phyloP scores from a whole-genome alignment of 495 filamentous ascomycete species.

The Aspergillus heteromorphus region DNA sequence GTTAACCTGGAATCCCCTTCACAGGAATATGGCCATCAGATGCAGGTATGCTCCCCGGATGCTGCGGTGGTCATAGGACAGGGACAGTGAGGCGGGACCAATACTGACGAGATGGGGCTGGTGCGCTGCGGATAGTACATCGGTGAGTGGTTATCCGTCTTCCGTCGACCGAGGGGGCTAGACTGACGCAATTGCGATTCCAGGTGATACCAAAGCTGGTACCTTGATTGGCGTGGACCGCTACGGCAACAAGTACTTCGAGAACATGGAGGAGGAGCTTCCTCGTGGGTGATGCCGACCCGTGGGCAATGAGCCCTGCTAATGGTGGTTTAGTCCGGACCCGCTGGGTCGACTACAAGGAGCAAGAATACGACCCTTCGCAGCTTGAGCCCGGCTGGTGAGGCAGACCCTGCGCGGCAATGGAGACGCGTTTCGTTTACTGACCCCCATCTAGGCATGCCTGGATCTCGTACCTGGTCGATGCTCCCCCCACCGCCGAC shows the following conservation, averaged over 20 bases:
- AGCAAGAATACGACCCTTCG: slow-evolving; percentile 78
- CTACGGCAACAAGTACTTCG: slow-evolving; percentile 96
- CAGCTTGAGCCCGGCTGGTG: slow-evolving; percentile 95
- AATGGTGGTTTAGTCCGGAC: slow-evolving; percentile 65
- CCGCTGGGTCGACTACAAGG: slow-evolving; percentile 95
- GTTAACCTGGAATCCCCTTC: slow-evolving; percentile 27
- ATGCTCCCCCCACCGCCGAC: slow-evolving; percentile 78
- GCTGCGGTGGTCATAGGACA: slow-evolving; percentile 8
- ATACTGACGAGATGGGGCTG: slow-evolving; percentile 20
- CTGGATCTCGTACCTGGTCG: slow-evolving; percentile 91
- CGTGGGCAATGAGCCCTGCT: not conserved
- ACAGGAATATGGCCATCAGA: slow-evolving; percentile 84
- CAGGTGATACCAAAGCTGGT: slow-evolving; percentile 96
- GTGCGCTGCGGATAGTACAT: slow-evolving; percentile 52
- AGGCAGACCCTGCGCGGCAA: slow-evolving; percentile 9
- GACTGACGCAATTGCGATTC: slow-evolving; percentile 30
- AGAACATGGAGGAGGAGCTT: slow-evolving; percentile 87
- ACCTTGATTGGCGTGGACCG: slow-evolving; percentile 78
- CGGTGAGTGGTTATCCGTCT: slow-evolving; percentile 42
- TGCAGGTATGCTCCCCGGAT: slow-evolving; percentile 61
- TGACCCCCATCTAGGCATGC: slow-evolving; percentile 60
- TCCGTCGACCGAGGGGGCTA: not conserved
- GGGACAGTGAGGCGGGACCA: not conserved
- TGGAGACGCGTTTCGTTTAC: not conserved
- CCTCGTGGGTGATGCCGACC: slow-evolving; percentile 57